A percentile compares a stretch with the other conserved stretches of the same genome.
Evolutionary conservation across 2,329 filamentous ascomycete genomes (phyloP).

Genomic region (Penicillium frequentans): DNA sequence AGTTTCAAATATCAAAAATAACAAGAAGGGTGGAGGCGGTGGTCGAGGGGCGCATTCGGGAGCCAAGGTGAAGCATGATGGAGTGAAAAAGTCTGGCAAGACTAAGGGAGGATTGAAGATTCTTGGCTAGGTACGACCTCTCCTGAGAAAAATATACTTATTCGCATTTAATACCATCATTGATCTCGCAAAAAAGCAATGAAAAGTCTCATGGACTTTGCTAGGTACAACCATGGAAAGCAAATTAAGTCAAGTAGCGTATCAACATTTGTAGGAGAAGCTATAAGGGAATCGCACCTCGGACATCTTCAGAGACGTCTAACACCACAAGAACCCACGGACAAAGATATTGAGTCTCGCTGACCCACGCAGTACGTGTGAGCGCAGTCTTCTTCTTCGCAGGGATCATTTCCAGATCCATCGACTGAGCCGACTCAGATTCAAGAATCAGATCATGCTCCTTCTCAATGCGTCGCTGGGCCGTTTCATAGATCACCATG

Average conservation of each 20-base stretch:
- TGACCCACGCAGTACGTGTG: neutral
- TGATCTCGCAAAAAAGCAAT: neutral
- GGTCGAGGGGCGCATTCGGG: constrained; percentile 36
- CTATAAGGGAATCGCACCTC: neutral
- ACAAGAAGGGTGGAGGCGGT: constrained; percentile 33
- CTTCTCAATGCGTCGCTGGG: neutral
- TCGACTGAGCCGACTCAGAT: neutral
- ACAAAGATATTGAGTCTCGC: neutral
- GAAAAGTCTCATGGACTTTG: neutral
- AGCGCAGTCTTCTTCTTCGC: neutral
- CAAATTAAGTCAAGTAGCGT: neutral
- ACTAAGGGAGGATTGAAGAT: constrained; percentile 48
- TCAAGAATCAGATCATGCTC: neutral
- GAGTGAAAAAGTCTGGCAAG: constrained; percentile 47
- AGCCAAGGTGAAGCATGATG: constrained; percentile 45
- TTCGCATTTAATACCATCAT: neutral
- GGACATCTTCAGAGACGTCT: neutral
- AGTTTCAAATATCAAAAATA: constrained; percentile 56
- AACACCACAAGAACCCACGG: neutral
- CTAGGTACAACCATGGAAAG: neutral
- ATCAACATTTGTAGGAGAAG: neutral
- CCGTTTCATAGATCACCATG: neutral
- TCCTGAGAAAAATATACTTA: neutral
- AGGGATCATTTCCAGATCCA: neutral
- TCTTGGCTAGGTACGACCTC: constrained; percentile 36